Evolutionary conservation across 2,329 filamentous ascomycete species (phyloP).

Genomic region (Uncinocarpus reesii): DNA sequence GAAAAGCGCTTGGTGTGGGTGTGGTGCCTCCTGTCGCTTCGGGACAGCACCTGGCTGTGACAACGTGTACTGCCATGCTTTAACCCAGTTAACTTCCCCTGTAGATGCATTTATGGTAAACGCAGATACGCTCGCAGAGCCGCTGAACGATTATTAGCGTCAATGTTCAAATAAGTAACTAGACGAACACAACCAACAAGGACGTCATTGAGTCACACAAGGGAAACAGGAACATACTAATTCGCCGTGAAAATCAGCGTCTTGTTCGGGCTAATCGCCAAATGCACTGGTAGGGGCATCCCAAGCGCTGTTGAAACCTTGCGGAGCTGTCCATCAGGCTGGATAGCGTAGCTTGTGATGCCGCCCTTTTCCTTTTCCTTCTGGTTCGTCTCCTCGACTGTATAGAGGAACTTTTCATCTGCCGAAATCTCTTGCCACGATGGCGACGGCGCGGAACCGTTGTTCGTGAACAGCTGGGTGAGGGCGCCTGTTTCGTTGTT

Average conservation of each 20-base stretch:
- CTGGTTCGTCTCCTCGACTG: conserved; percentile 12
- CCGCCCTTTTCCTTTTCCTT: conserved; percentile 7
- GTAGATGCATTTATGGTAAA: conserved; percentile 8
- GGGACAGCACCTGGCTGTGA: conserved; percentile 26
- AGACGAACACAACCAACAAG: not conserved
- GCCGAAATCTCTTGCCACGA: conserved; percentile 14
- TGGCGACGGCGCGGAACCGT: conserved; percentile 3
- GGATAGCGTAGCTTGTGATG: conserved; percentile 14
- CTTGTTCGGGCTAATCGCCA: conserved; percentile 12
- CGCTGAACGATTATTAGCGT: too few species aligned
- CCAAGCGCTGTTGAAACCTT: conserved; percentile 12
- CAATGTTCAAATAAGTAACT: not conserved
- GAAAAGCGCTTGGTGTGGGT: conserved; percentile 50
- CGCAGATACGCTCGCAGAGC: conserved; percentile 12
- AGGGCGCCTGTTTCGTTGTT: conserved; percentile 11
- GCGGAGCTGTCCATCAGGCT: conserved; percentile 10
- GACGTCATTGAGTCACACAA: too few species aligned
- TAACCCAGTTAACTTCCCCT: conserved; percentile 6
- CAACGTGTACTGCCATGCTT: conserved; percentile 27
- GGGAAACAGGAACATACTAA: conserved; percentile 9
- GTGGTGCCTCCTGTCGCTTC: conserved; percentile 44
- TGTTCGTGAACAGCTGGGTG: conserved; percentile 8
- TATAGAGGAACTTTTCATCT: conserved; percentile 12
- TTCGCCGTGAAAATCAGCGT: conserved; percentile 14
- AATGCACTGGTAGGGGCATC: conserved; percentile 5